Evolutionary conservation across 225 moss, liverwort and hornwort species (phyloP).

Genomic region (Marchantia polymorpha): DNA sequence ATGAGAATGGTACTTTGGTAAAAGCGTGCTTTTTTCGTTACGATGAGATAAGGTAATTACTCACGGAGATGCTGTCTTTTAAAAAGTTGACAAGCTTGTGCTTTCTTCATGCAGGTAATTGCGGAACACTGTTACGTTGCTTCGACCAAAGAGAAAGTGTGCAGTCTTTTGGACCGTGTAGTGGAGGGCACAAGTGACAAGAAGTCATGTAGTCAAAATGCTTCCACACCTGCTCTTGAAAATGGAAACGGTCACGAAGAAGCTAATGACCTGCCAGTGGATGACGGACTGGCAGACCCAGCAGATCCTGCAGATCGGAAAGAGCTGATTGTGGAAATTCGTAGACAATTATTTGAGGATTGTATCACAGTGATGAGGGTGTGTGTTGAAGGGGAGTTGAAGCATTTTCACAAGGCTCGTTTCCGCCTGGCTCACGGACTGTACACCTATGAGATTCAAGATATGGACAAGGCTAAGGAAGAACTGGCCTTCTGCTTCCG

Average conservation of each 20-base stretch:
- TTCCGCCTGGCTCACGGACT: constrained; percentile 79
- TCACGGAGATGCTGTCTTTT: too few species aligned
- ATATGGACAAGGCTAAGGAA: constrained; percentile 89
- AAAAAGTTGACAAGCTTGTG: background rate
- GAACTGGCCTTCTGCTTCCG: constrained; percentile 97
- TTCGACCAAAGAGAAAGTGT: constrained; percentile 32
- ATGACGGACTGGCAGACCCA: constrained; percentile 19
- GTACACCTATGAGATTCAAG: constrained; percentile 59
- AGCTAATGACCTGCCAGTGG: background rate
- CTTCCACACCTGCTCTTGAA: constrained; percentile 4
- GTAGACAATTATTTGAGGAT: constrained; percentile 79
- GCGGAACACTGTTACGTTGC: constrained; percentile 34
- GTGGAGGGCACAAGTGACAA: background rate
- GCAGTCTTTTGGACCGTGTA: constrained; percentile 23
- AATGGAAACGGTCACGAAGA: constrained; percentile 12
- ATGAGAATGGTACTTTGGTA: too few species aligned
- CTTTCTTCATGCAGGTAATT: constrained; percentile 25
- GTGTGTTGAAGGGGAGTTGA: constrained; percentile 93
- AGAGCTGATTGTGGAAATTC: constrained; percentile 56
- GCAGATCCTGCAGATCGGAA: constrained; percentile 44
- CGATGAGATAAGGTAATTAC: too few species aligned
- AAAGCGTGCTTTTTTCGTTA: too few species aligned
- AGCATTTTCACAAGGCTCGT: constrained; percentile 97
- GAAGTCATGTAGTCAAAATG: background rate
- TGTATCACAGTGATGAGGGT: constrained; percentile 79